Base-by-base conservation (phyloP, 1,284 basidiomycete species). In the Rhizopogon parksii region DNA sequence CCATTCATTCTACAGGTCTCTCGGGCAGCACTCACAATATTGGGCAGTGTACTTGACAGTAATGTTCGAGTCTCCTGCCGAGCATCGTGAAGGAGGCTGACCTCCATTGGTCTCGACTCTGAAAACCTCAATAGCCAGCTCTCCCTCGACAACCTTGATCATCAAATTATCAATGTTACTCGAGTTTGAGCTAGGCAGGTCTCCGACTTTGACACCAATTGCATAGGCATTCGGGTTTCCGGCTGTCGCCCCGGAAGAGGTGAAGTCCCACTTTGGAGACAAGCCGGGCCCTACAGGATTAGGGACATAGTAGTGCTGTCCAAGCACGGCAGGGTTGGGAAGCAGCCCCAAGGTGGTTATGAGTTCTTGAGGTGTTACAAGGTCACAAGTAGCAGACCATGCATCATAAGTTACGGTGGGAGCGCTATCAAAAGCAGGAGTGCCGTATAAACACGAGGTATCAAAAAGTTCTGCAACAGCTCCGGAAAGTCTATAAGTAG, bases 381-480 rank as follows among this genome's bases (percentile, higher is more conserved):
- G 47, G 21, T 60, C 50, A 47, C 65, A 58, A 9, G 67, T 59
- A 39, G 60, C 43, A 30, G 64, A 53, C 75, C 73, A 78, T 11
- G 68, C 57, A 19, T 60, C 64, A 62, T 69, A 75, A 2, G 74
- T 71, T 34, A 62, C 57, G 53, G 75, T 69, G 40, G 75, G 70
- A 40, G 79, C 62, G 9, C 62, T 61, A 40, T 67, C 56, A 60
- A 77, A 77, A 11, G 62, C 50, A 14, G 69, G 55, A 6, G 67
- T 66, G 43, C 64, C 66, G 55, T 69, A 69, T 36, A 79, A 56
- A 68, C 83, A 84, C 1, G 77, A 79, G 38, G 76, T 70, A 61
- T 87, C 83, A 61, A 80, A 77, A 4, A 85, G 62, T 53, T 76
- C 72, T 1, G 78, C 80, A 27, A 80, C 64, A 15, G 81, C 80